phyloP scores from a whole-genome alignment of 2,329 filamentous ascomycete genomes.

The Pseudogymnoascus sp. region DNA sequence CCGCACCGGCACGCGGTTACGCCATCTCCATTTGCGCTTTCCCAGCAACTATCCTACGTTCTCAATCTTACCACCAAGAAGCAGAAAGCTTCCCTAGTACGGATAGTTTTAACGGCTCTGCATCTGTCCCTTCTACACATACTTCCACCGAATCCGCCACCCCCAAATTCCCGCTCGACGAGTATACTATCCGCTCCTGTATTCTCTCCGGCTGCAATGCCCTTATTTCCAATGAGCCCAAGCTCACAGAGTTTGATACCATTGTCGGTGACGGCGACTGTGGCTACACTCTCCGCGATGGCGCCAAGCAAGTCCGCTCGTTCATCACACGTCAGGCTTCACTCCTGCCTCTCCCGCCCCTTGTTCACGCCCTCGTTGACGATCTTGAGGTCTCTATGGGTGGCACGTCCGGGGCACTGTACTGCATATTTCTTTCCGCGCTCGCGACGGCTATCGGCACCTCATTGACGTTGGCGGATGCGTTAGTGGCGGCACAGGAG shows the following conservation, averaged over 20 bases:
- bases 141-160: conserved; percentile 16
- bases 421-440: conserved; percentile 25
- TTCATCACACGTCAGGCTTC: conserved; percentile 17
- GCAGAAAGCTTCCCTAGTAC: conserved; percentile 8
- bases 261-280: conserved; percentile 29
- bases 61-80: conserved; percentile 14
- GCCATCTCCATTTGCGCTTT: conserved; percentile 20
- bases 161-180: conserved; percentile 14
- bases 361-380: conserved; percentile 21
- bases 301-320: conserved; percentile 27
- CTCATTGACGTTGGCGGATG: conserved; percentile 14
- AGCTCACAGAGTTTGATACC: conserved; percentile 43
- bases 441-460: conserved; percentile 17
- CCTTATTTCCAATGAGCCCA: conserved; percentile 42
- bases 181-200: conserved; percentile 16
- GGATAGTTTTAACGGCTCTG: conserved; percentile 9
- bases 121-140: conserved; percentile 10
- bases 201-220: conserved; percentile 20
- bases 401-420: conserved; percentile 27
- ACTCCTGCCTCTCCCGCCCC: conserved; percentile 15
- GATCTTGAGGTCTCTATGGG: conserved; percentile 27
- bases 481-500: conserved; percentile 18
- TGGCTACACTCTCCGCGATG: conserved; percentile 24
- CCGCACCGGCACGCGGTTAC: conserved; percentile 20
- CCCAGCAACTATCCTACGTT: conserved; percentile 12